phyloP scores from a whole-genome alignment of 176 grass and related monocot species.

The Panicum miliaceum region DNA sequence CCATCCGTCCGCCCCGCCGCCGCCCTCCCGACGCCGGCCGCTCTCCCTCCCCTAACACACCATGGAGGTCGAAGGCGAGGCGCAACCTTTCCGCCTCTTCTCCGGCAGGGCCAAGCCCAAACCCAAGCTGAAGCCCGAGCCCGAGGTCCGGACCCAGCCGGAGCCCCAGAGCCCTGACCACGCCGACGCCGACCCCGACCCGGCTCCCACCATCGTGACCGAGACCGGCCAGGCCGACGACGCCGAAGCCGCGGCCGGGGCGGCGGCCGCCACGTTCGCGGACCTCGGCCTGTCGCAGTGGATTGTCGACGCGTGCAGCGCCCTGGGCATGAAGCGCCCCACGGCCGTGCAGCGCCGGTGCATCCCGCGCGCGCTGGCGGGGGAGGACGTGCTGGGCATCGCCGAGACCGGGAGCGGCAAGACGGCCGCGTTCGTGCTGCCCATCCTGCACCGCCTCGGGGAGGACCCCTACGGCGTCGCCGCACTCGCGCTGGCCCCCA shows the following conservation, averaged over 20 bases:
- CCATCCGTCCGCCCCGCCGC: neutral
- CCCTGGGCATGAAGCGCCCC: slow-evolving; percentile 61
- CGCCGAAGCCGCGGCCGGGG: neutral
- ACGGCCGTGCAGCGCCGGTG: slow-evolving; percentile 80
- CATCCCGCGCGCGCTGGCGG: slow-evolving; percentile 83
- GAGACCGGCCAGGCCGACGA: slow-evolving; percentile 12
- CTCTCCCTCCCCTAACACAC: neutral
- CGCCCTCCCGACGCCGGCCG: neutral
- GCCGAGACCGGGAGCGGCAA: slow-evolving; percentile 93
- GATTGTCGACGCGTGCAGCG: slow-evolving; percentile 64
- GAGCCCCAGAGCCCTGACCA: neutral
- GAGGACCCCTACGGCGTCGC: slow-evolving; percentile 81
- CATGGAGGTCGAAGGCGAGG: slow-evolving; percentile 58
- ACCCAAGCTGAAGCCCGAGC: neutral
- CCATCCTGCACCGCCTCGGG: slow-evolving; percentile 79
- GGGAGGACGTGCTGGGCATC: slow-evolving; percentile 79
- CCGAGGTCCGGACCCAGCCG: slow-evolving; percentile 1
- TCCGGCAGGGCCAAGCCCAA: slow-evolving; percentile 46
- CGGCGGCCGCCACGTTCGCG: slow-evolving; percentile 48
- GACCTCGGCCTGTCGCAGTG: slow-evolving; percentile 80
- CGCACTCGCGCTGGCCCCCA: slow-evolving; percentile 77
- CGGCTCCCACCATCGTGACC: slow-evolving; percentile 27
- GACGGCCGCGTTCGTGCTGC: slow-evolving; percentile 84
- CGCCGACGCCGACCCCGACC: neutral
- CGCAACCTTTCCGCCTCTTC: slow-evolving; percentile 63